Evolutionary conservation across 805 yeast species (phyloP).

Genomic region (Candida boidinii): DNA sequence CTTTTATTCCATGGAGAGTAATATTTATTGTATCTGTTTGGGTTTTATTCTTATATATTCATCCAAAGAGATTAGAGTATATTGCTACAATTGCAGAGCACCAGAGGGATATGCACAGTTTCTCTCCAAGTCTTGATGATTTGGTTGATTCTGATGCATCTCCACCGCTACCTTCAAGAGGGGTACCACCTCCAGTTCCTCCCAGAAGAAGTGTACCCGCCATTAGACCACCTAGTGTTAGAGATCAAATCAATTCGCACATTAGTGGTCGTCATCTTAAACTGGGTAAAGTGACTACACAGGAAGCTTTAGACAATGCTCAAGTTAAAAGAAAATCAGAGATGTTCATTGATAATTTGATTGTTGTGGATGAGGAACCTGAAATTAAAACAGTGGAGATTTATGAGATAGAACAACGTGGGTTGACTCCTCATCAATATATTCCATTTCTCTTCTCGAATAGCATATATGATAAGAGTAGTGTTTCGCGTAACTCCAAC

Average conservation of each 20-base stretch:
- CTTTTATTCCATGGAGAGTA: constrained; percentile 56
- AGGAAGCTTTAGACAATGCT: constrained; percentile 27
- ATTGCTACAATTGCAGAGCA: constrained; percentile 1
- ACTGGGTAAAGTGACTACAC: too few relatives aligned
- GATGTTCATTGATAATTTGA: constrained; percentile 9
- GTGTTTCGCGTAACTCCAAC: constrained; percentile 34
- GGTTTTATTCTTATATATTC: constrained; percentile 42
- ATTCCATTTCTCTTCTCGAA: constrained; percentile 48
- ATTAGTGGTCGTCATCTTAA: too few relatives aligned
- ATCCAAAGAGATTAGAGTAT: constrained; percentile 40
- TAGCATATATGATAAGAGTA: constrained; percentile 43
- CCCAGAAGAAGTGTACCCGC: constrained; percentile 8
- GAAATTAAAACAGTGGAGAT: constrained; percentile 59
- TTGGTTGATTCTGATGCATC: too few relatives aligned
- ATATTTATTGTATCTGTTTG: constrained; percentile 53
- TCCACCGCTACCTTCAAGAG: too few relatives aligned
- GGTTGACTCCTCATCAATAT: constrained; percentile 55
- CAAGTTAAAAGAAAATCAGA: neutral
- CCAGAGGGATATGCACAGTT: constrained; percentile 4
- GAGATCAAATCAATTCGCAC: too few relatives aligned
- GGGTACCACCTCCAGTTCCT: too few relatives aligned
- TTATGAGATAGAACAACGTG: constrained; percentile 65
- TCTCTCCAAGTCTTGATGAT: too few relatives aligned
- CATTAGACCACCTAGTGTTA: too few relatives aligned
- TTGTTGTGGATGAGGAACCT: constrained; percentile 65